Evolutionary conservation across 2,329 filamentous ascomycete genomes (phyloP), one percentile per base, ranked within the genome.

Genomic region (Fusarium torreyae): DNA sequence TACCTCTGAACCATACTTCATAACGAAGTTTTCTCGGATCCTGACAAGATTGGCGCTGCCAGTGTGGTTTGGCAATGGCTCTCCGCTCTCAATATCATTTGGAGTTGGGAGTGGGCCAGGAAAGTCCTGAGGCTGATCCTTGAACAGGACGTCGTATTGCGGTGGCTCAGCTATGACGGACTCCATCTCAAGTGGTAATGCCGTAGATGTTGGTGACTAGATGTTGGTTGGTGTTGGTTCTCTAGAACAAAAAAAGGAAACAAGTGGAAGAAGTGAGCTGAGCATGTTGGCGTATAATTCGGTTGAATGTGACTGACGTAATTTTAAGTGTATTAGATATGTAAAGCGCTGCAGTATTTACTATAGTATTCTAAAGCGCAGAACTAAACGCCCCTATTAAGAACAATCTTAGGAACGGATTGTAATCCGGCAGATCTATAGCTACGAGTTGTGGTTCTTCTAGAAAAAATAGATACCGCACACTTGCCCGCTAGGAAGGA

Each of bases 1-100:
- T n/a, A 71, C 61, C 45, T 54, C 2, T 13, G 39, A 3, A 28
- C 70, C 52, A 14, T 63, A 74, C 42, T 72, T 72, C 11, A 72
- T 55, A 22, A 63, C 15, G 13, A 60, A 64, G 6, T 26, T 20
- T 20, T 46, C n/a, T 22, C 49, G 48, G 3, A 68, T 63, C 6
- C 42, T 48, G 4, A 68, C 43, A 15, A 66, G 10, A 15, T 22
- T 28, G 54, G 20, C 15, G 18, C 45, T 22, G 24, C 22, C 7
- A n/a, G 34, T 5, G 9, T 51, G 18, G 7, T 34, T 45, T 5
- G 22, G 36, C 20, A 66, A 28, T n/a, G 43, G 33, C 31, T 68
- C 38, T 5, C 49, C 54, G 20, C 53, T 45, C 17, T 66, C 45
- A 4, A 59, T 38, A 38, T 66, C 62, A 56, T 68, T 56, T 56